Base-by-base conservation (phyloP, 192 early-diverging fungal genomes). In the Powellomyces hirtus region DNA sequence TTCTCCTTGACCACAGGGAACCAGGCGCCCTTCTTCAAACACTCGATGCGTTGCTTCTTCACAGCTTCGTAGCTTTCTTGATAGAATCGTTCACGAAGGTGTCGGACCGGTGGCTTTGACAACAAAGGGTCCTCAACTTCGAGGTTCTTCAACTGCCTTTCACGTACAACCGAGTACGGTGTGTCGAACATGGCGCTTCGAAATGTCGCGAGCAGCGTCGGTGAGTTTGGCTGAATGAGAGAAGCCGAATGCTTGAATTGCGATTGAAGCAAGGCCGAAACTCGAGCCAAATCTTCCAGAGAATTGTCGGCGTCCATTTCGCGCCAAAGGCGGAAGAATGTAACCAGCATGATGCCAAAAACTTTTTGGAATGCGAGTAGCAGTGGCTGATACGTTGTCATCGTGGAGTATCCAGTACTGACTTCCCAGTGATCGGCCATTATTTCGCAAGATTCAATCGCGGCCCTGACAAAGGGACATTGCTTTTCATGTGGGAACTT, bases 371-470 rank as follows among this genome's bases (percentile, higher is more conserved):
- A 87, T 6, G 71, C 69, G 18, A 91, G 70, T 2, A 91, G 59
- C 3, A 91, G 72, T 2, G 88, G 89, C 65, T 91, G 83, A 51
- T 86, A 81, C 29, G 84, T 75, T 0, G 86, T 76, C 29, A 80
- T 72, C 8, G 85, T 87, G 24, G 80, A 73, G 59, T 79, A 89
- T 50, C 84, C 87, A 20, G 88, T 77, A 37, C 74, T 75, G 37
- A 91, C 77, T 55, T 89, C 84, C 88, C 89, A 91, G 59, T 82
- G 77, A 69, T 89, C 90, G 34, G 75, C 77, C 35, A 91, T 60
- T 16, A 91, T 64, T 52, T 91, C 89, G 36, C 82, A 81, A 0
- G 86, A 82, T 77, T 91, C 90, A 29, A 82, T 73, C 27, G 75
- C 76, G 11, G 85, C 81, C 73, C 76, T 80, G 18, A 75, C 84